A percentile compares a stretch with the other conserved stretches of the same genome.
Conservation (phyloP, 495 filamentous ascomycete species). For the Aspergillus coremiiformis region DNA sequence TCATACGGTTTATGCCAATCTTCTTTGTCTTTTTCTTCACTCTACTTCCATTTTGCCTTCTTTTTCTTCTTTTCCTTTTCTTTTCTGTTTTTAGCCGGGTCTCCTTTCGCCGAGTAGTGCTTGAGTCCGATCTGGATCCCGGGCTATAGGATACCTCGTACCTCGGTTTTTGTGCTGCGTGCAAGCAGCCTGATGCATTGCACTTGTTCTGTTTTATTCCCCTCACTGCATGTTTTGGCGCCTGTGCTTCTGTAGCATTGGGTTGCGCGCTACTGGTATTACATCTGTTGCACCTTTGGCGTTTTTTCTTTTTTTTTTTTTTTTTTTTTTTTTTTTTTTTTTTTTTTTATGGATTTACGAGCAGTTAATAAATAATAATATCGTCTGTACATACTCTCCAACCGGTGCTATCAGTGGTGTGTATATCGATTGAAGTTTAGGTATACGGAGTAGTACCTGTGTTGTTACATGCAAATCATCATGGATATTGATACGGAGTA, state of each 20-base stretch:
- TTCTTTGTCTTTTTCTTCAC: neutral
- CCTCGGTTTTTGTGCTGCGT: neutral
- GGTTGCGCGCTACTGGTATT: conserved; percentile 9
- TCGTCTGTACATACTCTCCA: conserved; percentile 17
- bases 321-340: too few relatives aligned
- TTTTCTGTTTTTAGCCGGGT: neutral
- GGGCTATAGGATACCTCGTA: neutral
- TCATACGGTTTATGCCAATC: neutral
- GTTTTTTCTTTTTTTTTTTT: too few relatives aligned
- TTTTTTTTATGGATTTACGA: conserved; percentile 17
- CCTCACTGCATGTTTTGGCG: conserved; percentile 12
- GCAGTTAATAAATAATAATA: conserved; percentile 23
- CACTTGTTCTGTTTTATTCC: conserved; percentile 9
- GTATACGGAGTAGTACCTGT: too few relatives aligned
- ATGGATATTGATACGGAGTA: too few relatives aligned
- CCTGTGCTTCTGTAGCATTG: conserved; percentile 12
- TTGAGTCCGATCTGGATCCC: neutral
- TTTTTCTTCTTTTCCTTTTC: conserved; percentile 4
- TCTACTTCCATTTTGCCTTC: neutral
- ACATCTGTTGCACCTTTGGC: conserved; percentile 10
- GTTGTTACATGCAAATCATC: too few relatives aligned
- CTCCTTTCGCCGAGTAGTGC: conserved; percentile 3
- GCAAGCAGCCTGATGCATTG: conserved; percentile 1
- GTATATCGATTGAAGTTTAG: neutral
- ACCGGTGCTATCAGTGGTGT: neutral